Base-by-base conservation (phyloP, 2,329 filamentous ascomycete species). In the Fusarium drepaniforme region DNA sequence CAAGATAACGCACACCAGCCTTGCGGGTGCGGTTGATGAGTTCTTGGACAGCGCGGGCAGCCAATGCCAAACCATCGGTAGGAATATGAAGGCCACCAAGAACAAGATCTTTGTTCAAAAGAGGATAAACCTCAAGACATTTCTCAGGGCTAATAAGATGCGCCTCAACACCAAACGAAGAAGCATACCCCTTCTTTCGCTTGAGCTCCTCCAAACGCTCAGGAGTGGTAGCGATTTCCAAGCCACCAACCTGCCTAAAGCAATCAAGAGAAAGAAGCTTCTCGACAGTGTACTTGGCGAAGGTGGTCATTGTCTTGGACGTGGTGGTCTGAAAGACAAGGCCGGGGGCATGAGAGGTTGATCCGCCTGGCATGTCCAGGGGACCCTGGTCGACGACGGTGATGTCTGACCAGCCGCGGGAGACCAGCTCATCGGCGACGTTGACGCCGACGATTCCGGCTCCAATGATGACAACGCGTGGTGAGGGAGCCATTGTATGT, bases 341-440 rank as follows among this genome's bases (percentile, higher is more conserved):
- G 1, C 90, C 90, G 0, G 90, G 90, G 6, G 90, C 90, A 73
- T 92, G 90, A 8, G 90, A 92, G 8, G 91, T 92, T 33, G 91
- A 92, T 53, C 90, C 90, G 30, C 91, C 90, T 0, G 90, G 90
- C 86, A 92, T 88, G 68, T 85, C 82, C 73, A 92, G 80, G 4
- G 90, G 90, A 0, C 90, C 90, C 80, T 92, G 90, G 73, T 92
- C 90, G 72, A 92, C 82, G 60, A 92, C 90, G 21, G 90, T 92
- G 80, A 92, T 90, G 79, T 92, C 82, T 64, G 80, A 87, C 90
- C 90, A 92, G 84, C 91, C 91, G 77, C 89, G 87, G 28, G 85
- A 85, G 74, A 90, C 85, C 77, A 92, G 86, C 85, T 92, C 90
- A 75, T 92, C 90, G 59, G 90, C 90, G 59, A 92, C 82, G 70